Conservation (phyloP, 176 grass and related monocot genomes). For the Cenchrus americanus region DNA sequence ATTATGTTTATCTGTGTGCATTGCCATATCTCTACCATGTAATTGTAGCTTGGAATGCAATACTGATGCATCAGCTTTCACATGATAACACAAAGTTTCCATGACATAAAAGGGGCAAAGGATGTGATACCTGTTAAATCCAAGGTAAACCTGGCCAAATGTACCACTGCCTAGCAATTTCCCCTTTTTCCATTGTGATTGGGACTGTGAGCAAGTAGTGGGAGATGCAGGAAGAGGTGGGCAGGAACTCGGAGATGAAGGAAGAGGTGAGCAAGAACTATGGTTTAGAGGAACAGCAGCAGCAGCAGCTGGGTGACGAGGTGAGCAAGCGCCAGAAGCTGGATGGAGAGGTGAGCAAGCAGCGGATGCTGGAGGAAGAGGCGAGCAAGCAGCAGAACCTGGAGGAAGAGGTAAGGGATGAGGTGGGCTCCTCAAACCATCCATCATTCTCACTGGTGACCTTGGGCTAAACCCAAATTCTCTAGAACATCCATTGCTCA, state of each 20-base stretch:
- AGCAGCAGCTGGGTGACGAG: conserved; percentile 27
- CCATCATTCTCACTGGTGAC: conserved; percentile 55
- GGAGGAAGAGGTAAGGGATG: conserved; percentile 83
- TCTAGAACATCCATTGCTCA: conserved; percentile 55
- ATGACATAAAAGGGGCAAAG: background rate
- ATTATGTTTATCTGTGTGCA: conserved; percentile 14
- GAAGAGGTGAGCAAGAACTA: conserved; percentile 44
- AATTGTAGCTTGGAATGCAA: background rate
- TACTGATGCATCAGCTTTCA: conserved; percentile 18
- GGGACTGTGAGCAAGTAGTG: conserved; percentile 37
- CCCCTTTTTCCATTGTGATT: conserved; percentile 77
- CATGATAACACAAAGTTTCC: background rate
- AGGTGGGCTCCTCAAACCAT: conserved; percentile 69
- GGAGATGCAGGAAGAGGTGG: conserved; percentile 45
- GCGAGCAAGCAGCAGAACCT: conserved; percentile 23
- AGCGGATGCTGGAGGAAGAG: conserved; percentile 43
- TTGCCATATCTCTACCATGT: background rate
- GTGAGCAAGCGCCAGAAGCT: conserved; percentile 18
- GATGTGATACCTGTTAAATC: conserved; percentile 78
- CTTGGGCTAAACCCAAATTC: conserved; percentile 59
- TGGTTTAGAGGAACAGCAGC: conserved; percentile 48
- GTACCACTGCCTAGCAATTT: conserved; percentile 89
- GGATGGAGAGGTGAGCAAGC: background rate
- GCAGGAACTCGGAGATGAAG: conserved; percentile 45
- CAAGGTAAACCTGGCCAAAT: conserved; percentile 95